Evolutionary conservation across 1,284 basidiomycete species (phyloP).

Genomic region (Amylostereum areolatum): DNA sequence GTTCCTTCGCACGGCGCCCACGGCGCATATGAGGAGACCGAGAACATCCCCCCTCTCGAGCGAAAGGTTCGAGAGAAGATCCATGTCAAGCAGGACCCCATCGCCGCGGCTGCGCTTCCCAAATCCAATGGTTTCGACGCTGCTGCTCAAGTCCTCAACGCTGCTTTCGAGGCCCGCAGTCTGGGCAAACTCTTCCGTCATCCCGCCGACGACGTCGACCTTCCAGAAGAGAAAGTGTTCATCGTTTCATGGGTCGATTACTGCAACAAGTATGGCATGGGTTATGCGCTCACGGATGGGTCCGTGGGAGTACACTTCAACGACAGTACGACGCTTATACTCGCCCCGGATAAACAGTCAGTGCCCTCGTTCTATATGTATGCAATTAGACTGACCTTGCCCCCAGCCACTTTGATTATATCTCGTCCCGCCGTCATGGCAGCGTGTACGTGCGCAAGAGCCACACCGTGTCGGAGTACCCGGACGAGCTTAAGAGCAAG

Average conservation of each 20-base stretch:
- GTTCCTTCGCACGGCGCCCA: constrained; percentile 40
- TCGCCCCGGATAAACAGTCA: constrained; percentile 80
- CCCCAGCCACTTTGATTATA: constrained; percentile 79
- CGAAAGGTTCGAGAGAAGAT: constrained; percentile 14
- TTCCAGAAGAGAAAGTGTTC: constrained; percentile 77
- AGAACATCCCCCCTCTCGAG: constrained; percentile 33
- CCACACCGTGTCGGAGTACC: constrained; percentile 56
- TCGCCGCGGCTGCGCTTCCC: neutral
- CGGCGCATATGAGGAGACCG: constrained; percentile 32
- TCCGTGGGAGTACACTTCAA: constrained; percentile 95
- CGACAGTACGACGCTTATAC: constrained; percentile 82
- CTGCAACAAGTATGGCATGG: constrained; percentile 98
- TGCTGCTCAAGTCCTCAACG: constrained; percentile 56
- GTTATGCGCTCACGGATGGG: constrained; percentile 93
- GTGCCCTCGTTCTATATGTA: constrained; percentile 21
- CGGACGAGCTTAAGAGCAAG: constrained; percentile 79
- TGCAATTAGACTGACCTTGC: constrained; percentile 9
- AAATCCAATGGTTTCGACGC: constrained; percentile 55
- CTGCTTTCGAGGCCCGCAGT: constrained; percentile 65
- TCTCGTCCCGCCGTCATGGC: constrained; percentile 58
- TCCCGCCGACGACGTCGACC: constrained; percentile 44
- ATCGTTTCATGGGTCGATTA: constrained; percentile 98
- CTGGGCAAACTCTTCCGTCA: constrained; percentile 57
- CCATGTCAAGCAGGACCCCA: neutral
- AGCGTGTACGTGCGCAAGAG: constrained; percentile 67